Base-by-base conservation (phyloP, 495 filamentous ascomycete species). In the Penicillium salamii region DNA sequence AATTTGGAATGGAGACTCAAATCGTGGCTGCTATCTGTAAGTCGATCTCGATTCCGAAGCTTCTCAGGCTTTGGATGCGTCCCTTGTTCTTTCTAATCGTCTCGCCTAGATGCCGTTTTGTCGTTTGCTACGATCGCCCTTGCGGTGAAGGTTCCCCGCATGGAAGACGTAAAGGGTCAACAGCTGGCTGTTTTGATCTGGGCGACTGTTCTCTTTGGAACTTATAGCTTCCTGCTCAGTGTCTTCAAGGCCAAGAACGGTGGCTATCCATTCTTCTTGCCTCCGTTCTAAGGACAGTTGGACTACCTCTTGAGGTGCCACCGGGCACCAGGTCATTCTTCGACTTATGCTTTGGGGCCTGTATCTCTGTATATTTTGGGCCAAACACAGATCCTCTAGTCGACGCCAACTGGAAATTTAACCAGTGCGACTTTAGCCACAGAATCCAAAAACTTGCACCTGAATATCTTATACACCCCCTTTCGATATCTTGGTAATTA, bases 1-100 rank as follows among this genome's bases (percentile, higher is more conserved):
- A 99, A 64, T 96, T 86, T 63, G 93, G 95, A 7, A 74, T 97
- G 59, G 93, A 99, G 72, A 96, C 93, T 2, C 93, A 99, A 66
- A 91, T 99, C 56, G 75, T 99, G 20, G 93, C 91, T 56, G 89
- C 89, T 14, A 87, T 97, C 52, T 99, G 93, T 98, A 84, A 75
- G 92, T 84, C 8, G 3, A 4, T 8, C 17, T 38, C 43, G 13
- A 19, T 12, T 18, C n/a, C 6, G 6, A 35, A n/a, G 20, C 26
- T 20, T 13, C 11, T 29, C 19, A n/a, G 11, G 13, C 38, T 14
- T 31, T 12, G 7, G 18, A 15, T 14, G 11, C 36, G 20, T 5
- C 17, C 38, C 23, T 7, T 20, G 41, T 12, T 29, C 17, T 18
- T 48, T 35, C 53, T 56, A 49, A 65, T 37, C 14, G 40, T 42